Evolutionary conservation across 83 land plant species (phyloP), one percentile per base, ranked within the genome.

Genomic region (Diphasiastrum complanatum): DNA sequence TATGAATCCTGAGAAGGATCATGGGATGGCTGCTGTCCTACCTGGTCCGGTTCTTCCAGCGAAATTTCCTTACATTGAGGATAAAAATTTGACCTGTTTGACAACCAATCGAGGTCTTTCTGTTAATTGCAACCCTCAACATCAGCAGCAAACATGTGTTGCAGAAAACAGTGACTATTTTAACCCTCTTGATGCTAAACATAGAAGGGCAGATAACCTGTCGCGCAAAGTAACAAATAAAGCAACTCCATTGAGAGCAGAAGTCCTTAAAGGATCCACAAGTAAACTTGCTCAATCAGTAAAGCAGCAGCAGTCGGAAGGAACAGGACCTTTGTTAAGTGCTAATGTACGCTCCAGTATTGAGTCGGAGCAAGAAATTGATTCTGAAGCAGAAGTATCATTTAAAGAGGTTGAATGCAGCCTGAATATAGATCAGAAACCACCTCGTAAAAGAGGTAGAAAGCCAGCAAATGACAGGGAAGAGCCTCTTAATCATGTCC

Each of bases 321-420:
- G n/a, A 14, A 30, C 33, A 6, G 58, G 5, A 5, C 25, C 33
- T 5, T 14, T 10, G 4, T 33, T 54, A 10, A 54, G n/a, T 14
- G 25, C 11, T 25, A 18, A 18, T 6, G 33, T 33, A 28, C 29
- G 58, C 29, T 54, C 58, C 58, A 54, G 58, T 33, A 54, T 54
- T 11, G 58, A 54, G 58, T n/a, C n/a, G n/a, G 58, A 54, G 58
- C 58, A 54, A 28, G 58, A 54, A 25, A 28, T 54, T 11, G 58
- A 54, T 25, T 54, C 58, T 4, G 58, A 54, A 30, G 58, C 58
- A 28, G 58, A 54, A 25, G 58, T 54, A 6, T 54, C 58, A 25
- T 54, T 54, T 30, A 54, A 25, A 30, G 58, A 54, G 58, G 58
- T 25, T 6, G 58, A 54, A 4, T 54, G 58, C 33, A 54, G 58